Evolutionary conservation across 495 filamentous ascomycete genomes (phyloP).

Genomic region (Pseudoneurospora amorphoporcata): DNA sequence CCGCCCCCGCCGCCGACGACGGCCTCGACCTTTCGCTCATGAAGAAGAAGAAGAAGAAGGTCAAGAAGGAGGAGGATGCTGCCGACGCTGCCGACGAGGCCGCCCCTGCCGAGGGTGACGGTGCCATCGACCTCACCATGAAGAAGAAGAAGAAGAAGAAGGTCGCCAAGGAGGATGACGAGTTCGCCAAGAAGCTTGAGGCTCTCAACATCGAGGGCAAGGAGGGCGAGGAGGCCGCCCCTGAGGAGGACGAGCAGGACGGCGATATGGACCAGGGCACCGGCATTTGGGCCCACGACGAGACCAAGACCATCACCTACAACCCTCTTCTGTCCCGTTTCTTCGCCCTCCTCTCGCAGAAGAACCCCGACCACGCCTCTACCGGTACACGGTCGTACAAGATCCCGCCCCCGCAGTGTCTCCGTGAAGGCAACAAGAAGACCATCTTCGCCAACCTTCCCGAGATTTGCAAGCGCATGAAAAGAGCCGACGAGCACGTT

Average conservation of each 20-base stretch:
- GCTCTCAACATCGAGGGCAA: conserved; percentile 74
- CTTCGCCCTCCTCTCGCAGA: conserved; percentile 81
- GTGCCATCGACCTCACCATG: conserved; percentile 50
- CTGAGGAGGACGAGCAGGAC: conserved; percentile 33
- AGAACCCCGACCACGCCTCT: conserved; percentile 87
- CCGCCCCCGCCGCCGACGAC: conserved; percentile 41
- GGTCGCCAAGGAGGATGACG: conserved; percentile 52
- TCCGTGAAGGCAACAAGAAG: conserved; percentile 99
- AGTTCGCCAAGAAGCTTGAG: conserved; percentile 48
- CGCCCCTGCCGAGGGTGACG: conserved; percentile 17
- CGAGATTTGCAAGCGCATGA: conserved; percentile 62
- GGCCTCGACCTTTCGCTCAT: conserved; percentile 35
- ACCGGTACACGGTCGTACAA: conserved; percentile 90
- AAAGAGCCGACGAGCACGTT: conserved; percentile 93
- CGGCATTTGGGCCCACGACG: conserved; percentile 84
- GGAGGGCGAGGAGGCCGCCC: conserved; percentile 38
- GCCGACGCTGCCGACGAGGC: conserved; percentile 42
- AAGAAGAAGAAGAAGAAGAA: conserved; percentile 99
- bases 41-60: conserved; percentile 74
- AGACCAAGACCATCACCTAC: conserved; percentile 68
- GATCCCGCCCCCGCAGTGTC: conserved; percentile 96
- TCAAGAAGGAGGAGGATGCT: conserved; percentile 58
- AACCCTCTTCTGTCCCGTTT: conserved; percentile 76
- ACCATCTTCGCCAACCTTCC: conserved; percentile 95
- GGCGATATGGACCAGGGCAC: conserved; percentile 86